Percentiles rank a stretch among this genome's conserved stretches.
phyloP scores from a whole-genome alignment of 2,329 filamentous ascomycete species.

The Talaromyces sp. region DNA sequence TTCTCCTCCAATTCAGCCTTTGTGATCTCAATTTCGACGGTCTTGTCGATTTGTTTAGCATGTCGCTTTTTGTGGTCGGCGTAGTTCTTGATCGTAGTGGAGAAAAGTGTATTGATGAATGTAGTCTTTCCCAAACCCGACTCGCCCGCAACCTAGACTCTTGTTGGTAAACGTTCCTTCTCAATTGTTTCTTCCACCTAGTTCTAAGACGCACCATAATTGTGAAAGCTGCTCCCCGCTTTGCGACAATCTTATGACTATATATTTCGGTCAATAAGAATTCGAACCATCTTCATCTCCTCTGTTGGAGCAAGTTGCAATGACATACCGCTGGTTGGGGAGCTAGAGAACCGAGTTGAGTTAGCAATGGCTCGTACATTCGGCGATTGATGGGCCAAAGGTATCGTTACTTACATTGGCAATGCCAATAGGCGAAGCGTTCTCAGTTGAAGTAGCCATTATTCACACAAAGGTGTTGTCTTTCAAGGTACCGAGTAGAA shows the following conservation, averaged over 20 bases:
- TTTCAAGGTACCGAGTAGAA: background rate
- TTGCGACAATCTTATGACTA: conserved; percentile 69
- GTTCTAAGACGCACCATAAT: conserved; percentile 75
- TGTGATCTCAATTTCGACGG: conserved; percentile 99
- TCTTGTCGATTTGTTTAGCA: conserved; percentile 99
- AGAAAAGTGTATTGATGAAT: conserved; percentile 99
- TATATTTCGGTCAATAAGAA: conserved; percentile 23
- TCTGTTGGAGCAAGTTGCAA: conserved; percentile 24
- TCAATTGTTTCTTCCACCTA: conserved; percentile 26
- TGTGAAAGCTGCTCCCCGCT: conserved; percentile 94
- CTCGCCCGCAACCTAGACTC: conserved; percentile 83
- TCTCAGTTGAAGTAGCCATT: conserved; percentile 58
- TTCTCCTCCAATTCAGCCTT: conserved; percentile 99
- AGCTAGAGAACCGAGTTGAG: conserved; percentile 44
- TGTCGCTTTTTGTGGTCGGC: conserved; percentile 99
- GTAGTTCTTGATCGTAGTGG: conserved; percentile 99
- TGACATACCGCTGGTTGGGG: conserved; percentile 65
- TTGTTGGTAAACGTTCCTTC: background rate
- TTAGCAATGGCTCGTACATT: conserved; percentile 11
- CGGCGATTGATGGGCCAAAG: background rate
- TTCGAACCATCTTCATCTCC: conserved; percentile 14
- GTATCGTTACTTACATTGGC: conserved; percentile 59
- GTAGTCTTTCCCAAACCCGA: conserved; percentile 98
- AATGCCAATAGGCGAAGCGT: conserved; percentile 67
- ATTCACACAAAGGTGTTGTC: conserved; percentile 8